Conservation (phyloP, 2,329 filamentous ascomycete genomes). For the Cladosporium austrohemisphaericum region DNA sequence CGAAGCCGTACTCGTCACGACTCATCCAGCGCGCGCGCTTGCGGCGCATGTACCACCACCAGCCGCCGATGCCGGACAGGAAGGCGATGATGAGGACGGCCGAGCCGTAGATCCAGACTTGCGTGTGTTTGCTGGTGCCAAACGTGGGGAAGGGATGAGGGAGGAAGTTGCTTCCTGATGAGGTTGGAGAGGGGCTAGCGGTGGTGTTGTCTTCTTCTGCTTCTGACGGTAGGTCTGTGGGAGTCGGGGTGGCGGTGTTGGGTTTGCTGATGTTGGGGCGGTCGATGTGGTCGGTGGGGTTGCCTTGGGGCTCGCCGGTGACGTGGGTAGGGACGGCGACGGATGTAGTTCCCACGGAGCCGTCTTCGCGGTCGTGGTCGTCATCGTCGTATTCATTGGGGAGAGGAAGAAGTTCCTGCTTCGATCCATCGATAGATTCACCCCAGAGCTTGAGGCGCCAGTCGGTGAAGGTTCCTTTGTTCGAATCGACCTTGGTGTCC, state of each 20-base stretch:
- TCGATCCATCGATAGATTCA: constrained; percentile 71
- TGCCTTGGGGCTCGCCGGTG: constrained; percentile 43
- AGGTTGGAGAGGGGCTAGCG: constrained; percentile 17
- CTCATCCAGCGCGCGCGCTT: constrained; percentile 50
- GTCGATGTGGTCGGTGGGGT: constrained; percentile 46
- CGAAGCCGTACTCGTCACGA: constrained; percentile 87
- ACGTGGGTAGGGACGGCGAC: constrained; percentile 44
- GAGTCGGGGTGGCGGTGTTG: constrained; percentile 25
- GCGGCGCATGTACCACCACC: constrained; percentile 76
- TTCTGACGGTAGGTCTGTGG: constrained; percentile 6
- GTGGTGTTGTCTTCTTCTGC: constrained; percentile 29
- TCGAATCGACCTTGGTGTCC: constrained; percentile 73
- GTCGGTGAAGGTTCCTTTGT: constrained; percentile 76
- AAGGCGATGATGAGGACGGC: constrained; percentile 81
- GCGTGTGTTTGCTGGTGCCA: constrained; percentile 78
- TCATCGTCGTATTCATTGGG: constrained; percentile 80
- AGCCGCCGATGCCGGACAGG: constrained; percentile 67
- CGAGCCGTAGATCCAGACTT: constrained; percentile 90
- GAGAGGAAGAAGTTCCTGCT: constrained; percentile 72
- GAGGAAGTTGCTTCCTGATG: constrained; percentile 57
- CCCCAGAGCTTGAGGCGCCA: constrained; percentile 96
- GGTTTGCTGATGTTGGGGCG: constrained; percentile 58
- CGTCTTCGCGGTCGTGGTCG: constrained; percentile 65
- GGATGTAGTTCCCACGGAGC: constrained; percentile 59
- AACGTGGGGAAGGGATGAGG: constrained; percentile 89